Conservation (phyloP, 805 yeast genomes). For the Scheffersomyces spartinae region DNA sequence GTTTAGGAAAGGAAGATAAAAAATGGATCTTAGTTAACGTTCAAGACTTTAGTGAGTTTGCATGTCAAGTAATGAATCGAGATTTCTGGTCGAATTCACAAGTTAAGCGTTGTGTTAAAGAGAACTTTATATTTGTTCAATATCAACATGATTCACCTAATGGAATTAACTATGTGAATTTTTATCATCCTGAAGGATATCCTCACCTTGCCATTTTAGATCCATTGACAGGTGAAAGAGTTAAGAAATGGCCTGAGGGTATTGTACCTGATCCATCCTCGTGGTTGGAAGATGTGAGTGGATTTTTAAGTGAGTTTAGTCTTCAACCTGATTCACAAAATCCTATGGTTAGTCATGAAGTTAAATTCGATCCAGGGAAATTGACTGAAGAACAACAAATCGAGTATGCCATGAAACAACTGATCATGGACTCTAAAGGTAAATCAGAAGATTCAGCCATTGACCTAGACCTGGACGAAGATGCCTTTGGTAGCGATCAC, state of each 20-base stretch:
- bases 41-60: constrained; percentile 76
- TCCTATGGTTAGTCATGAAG: constrained; percentile 54
- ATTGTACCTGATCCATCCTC: constrained; percentile 44
- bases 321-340: constrained; percentile 51
- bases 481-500: constrained; percentile 10
- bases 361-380: constrained; percentile 47
- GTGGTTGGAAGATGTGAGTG: constrained; percentile 59
- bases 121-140: constrained; percentile 74
- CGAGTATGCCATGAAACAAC: constrained; percentile 56
- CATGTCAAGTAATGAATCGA: constrained; percentile 82
- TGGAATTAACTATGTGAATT: constrained; percentile 60
- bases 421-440: constrained; percentile 14
- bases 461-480: constrained; percentile 5
- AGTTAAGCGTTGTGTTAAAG: constrained; percentile 52
- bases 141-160: constrained; percentile 68
- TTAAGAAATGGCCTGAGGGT: constrained; percentile 60
- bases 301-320: constrained; percentile 56
- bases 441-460: constrained; percentile 16
- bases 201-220: constrained; percentile 92
- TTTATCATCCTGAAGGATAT: constrained; percentile 55
- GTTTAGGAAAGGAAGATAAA: constrained; percentile 45
- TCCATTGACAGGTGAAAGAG: constrained; percentile 91
- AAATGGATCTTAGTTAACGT: constrained; percentile 85
- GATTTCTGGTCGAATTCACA: constrained; percentile 78
- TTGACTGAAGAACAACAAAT: constrained; percentile 79